A percentile compares a stretch with the other conserved stretches of the same genome.
Conservation (phyloP, 257 asterid genomes). For the Solanum sitiens region DNA sequence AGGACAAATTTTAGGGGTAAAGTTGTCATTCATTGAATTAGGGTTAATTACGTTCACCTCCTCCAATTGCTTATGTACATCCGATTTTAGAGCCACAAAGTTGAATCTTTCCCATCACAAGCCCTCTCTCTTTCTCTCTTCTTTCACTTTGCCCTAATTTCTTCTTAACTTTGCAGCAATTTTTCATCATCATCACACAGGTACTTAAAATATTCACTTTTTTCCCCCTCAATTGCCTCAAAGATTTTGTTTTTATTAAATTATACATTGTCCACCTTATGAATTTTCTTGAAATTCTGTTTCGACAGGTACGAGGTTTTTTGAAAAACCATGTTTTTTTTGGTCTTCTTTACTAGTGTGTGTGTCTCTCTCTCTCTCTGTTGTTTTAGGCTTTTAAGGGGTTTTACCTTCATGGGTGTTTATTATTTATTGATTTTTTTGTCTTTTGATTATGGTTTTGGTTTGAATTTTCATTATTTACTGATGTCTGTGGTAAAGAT, state of each 20-base stretch:
- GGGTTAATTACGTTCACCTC: not conserved
- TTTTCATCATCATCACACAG: not conserved
- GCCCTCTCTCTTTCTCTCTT: not conserved
- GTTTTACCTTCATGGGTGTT: not conserved
- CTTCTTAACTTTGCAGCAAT: not conserved
- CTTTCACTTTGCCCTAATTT: not conserved
- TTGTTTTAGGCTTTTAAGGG: not conserved
- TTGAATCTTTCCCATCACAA: not conserved
- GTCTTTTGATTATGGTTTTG: not conserved
- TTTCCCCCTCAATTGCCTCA: not conserved
- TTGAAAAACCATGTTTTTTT: not conserved
- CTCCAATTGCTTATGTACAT: not conserved
- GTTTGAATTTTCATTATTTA: not conserved
- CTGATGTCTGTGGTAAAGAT: not conserved
- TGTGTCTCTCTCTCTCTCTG: not conserved
- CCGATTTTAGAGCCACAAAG: not conserved
- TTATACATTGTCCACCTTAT: not conserved
- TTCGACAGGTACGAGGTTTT: not conserved
- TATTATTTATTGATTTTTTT: not conserved
- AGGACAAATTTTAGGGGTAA: not conserved
- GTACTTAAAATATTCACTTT: not conserved
- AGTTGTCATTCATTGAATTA: not conserved
- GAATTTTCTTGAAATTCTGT: not conserved
- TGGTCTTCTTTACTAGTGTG: not conserved
- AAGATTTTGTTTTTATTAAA: not conserved